These are phyloP conservation scores for Penicillium glabrum DNA, from an alignment of 2,329 filamentous ascomycete genomes.

Conservation along the genomic window DNA sequence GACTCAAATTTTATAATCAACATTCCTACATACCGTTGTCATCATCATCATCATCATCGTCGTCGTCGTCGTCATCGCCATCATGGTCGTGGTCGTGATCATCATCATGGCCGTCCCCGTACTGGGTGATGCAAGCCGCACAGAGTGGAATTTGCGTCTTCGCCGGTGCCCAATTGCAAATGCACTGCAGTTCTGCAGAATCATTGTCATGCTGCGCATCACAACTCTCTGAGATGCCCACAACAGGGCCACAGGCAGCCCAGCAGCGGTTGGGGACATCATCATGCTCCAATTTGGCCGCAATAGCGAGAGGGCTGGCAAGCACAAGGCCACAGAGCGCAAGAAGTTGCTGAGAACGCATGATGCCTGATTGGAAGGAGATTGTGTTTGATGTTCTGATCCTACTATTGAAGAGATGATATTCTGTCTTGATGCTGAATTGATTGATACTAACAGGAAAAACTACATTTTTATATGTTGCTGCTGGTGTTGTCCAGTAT, in stretches of 20 bases:
- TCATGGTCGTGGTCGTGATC: constrained; percentile 12
- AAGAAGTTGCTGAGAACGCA: constrained; percentile 24
- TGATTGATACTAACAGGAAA: background rate
- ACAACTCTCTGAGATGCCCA: constrained; percentile 25
- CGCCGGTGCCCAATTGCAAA: constrained; percentile 28
- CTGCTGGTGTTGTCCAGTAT: background rate
- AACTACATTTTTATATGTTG: constrained; percentile 13
- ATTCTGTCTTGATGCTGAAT: background rate
- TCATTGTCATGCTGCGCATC: constrained; percentile 25
- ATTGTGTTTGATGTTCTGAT: background rate
- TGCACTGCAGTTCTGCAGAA: constrained; percentile 26
- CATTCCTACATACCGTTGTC: constrained; percentile 26
- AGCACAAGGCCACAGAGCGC: constrained; percentile 26
- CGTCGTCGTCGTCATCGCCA: background rate
- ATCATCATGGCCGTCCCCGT: constrained; percentile 15
- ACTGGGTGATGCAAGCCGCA: constrained; percentile 34
- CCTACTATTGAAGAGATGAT: background rate
- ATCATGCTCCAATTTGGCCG: constrained; percentile 27
- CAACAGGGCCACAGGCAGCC: constrained; percentile 24
- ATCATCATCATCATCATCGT: constrained; percentile 13
- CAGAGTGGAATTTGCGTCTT: constrained; percentile 30
- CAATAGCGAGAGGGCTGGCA: constrained; percentile 20
- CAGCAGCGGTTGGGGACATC: constrained; percentile 31
- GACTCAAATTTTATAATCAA: background rate
- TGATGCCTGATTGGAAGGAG: constrained; percentile 9